These are phyloP conservation scores for Trichoderma atroviride DNA, from an alignment of 2,329 filamentous ascomycete genomes.

Conservation along the genomic window DNA sequence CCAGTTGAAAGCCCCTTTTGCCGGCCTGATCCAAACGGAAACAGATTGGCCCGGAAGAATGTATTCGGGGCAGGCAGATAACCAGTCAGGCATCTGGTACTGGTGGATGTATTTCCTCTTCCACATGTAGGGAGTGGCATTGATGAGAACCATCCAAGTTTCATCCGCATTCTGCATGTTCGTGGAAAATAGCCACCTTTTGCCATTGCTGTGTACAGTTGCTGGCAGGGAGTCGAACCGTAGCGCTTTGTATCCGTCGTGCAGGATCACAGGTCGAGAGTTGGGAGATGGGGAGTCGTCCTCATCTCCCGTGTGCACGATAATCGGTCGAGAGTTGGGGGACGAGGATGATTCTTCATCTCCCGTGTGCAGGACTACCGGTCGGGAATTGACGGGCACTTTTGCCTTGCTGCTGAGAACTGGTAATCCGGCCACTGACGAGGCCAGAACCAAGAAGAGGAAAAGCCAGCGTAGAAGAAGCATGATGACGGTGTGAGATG, in stretches of 20 bases:
- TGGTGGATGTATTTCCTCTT: conserved; percentile 28
- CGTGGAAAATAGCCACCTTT: no score
- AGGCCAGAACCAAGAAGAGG: background rate
- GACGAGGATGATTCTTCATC: background rate
- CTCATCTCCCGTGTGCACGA: background rate
- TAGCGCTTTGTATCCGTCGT: background rate
- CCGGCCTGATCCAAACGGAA: conserved; percentile 13
- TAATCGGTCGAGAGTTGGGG: background rate
- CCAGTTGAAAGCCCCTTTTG: background rate
- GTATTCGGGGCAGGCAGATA: conserved; percentile 31
- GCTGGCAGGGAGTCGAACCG: background rate
- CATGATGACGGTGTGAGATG: background rate
- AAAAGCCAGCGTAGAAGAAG: background rate
- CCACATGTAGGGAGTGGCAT: conserved; percentile 42
- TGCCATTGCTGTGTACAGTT: background rate
- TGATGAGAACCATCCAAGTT: conserved; percentile 36
- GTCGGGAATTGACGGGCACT: background rate
- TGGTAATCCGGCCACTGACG: background rate
- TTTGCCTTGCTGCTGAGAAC: background rate
- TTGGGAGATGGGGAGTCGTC: background rate
- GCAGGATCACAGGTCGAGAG: background rate
- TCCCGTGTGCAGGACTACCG: background rate
- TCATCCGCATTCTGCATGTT: conserved; percentile 3
- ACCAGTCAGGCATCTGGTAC: conserved; percentile 33
- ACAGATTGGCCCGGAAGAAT: conserved; percentile 36